phyloP scores from a whole-genome alignment of 2,329 filamentous ascomycete species.

The Amesomyces nigricolor region DNA sequence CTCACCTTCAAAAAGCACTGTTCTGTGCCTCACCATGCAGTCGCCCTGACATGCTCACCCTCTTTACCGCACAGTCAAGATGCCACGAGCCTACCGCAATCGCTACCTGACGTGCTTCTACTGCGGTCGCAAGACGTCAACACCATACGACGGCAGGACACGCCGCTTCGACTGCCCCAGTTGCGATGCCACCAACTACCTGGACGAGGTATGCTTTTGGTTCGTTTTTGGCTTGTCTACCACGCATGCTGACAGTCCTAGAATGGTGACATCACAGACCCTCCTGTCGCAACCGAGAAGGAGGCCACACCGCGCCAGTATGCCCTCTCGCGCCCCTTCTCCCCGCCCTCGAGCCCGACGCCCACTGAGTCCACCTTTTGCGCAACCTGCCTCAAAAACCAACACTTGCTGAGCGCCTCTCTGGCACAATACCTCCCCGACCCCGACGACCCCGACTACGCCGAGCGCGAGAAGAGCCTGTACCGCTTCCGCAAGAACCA shows the following conservation, averaged over 20 bases:
- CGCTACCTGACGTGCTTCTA: slow-evolving; percentile 70
- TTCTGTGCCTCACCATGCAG: background rate
- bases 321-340: slow-evolving; percentile 39
- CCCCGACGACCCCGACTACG: slow-evolving; percentile 61
- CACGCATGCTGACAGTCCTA: background rate
- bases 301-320: slow-evolving; percentile 42
- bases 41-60: slow-evolving; percentile 16
- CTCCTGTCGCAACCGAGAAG: slow-evolving; percentile 57
- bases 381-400: slow-evolving; percentile 78
- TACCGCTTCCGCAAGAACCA: slow-evolving; percentile 65
- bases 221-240: background rate
- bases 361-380: slow-evolving; percentile 53
- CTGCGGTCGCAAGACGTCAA: slow-evolving; percentile 64
- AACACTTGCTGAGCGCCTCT: slow-evolving; percentile 69
- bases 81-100: slow-evolving; percentile 39
- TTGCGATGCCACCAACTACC: slow-evolving; percentile 83
- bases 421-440: slow-evolving; percentile 75
- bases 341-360: slow-evolving; percentile 31
- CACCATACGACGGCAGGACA: slow-evolving; percentile 51
- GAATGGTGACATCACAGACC: slow-evolving; percentile 87
- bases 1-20: background rate
- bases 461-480: slow-evolving; percentile 60
- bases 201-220: slow-evolving; percentile 68
- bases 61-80: slow-evolving; percentile 24
- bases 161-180: slow-evolving; percentile 66